Evolutionary conservation across 2,329 filamentous ascomycete genomes (phyloP).

Genomic region (Ophiostoma tasmaniense): DNA sequence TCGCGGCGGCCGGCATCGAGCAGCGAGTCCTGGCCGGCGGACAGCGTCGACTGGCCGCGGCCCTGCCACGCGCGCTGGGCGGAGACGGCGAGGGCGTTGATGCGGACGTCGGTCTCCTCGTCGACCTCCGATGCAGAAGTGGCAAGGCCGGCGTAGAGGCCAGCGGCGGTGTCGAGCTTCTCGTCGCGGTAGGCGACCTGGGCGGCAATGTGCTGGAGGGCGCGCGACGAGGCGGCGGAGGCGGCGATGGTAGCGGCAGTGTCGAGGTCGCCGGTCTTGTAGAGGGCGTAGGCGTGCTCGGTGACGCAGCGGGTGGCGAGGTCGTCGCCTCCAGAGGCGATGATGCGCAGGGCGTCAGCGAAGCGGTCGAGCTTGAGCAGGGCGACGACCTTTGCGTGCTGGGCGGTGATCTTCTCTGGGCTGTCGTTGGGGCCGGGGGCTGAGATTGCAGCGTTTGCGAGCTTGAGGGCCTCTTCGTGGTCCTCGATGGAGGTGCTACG

Average conservation of each 20-base stretch:
- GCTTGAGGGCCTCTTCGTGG: slow-evolving; percentile 63
- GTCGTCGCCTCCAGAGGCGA: slow-evolving; percentile 54
- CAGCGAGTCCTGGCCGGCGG: slow-evolving; percentile 45
- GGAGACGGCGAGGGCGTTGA: slow-evolving; percentile 64
- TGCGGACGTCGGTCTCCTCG: slow-evolving; percentile 65
- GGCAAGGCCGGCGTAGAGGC: slow-evolving; percentile 54
- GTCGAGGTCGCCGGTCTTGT: slow-evolving; percentile 63
- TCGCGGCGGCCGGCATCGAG: slow-evolving; percentile 45
- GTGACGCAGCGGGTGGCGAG: slow-evolving; percentile 54
- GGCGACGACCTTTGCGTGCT: slow-evolving; percentile 63
- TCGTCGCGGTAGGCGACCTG: slow-evolving; percentile 67
- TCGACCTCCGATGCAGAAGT: slow-evolving; percentile 35
- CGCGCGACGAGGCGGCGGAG: slow-evolving; percentile 22
- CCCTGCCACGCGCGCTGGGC: slow-evolving; percentile 67
- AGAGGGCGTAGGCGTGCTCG: slow-evolving; percentile 74
- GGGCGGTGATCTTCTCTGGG: slow-evolving; percentile 38
- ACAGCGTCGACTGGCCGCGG: slow-evolving; percentile 40
- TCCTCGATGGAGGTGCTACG: slow-evolving; percentile 52
- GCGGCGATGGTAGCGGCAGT: slow-evolving; percentile 44
- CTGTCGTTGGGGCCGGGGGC: slow-evolving; percentile 42
- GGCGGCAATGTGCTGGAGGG: slow-evolving; percentile 48
- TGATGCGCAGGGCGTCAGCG: slow-evolving; percentile 62
- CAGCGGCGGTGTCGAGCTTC: slow-evolving; percentile 58
- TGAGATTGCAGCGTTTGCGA: slow-evolving; percentile 51
- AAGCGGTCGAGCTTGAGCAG: slow-evolving; percentile 76